These are phyloP conservation scores for Ophiocordyceps sinensis DNA, from an alignment of 2,329 filamentous ascomycete species.

Conservation along the genomic window DNA sequence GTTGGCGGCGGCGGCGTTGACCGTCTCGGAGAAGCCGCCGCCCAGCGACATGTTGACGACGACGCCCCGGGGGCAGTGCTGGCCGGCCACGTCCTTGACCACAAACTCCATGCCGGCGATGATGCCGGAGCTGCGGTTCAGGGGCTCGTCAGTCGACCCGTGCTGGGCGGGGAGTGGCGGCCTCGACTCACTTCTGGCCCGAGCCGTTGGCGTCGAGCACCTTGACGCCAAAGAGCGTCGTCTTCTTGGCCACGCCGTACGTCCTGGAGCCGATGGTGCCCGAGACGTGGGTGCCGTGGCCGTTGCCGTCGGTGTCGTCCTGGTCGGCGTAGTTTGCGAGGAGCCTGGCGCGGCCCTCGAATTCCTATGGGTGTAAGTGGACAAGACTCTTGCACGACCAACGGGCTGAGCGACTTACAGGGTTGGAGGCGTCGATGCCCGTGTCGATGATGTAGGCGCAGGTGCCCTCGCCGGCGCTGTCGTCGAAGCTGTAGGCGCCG, in stretches of 20 bases:
- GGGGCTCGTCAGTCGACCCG: no score
- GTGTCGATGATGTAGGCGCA: slow-evolving; percentile 32
- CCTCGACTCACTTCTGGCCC: slow-evolving; percentile 14
- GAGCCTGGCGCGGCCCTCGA: slow-evolving; percentile 26
- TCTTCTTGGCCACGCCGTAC: slow-evolving; percentile 32
- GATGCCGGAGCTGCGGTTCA: slow-evolving; percentile 19
- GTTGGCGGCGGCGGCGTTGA: slow-evolving; percentile 32
- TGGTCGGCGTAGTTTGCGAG: slow-evolving; percentile 22
- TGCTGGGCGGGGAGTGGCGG: not conserved
- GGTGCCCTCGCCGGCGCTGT: slow-evolving; percentile 21
- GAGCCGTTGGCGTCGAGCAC: slow-evolving; percentile 24
- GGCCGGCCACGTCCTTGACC: slow-evolving; percentile 16
- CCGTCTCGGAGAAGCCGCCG: slow-evolving; percentile 24
- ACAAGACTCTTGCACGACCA: not conserved
- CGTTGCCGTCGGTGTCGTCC: slow-evolving; percentile 24
- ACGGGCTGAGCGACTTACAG: slow-evolving; percentile 11
- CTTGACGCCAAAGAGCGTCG: slow-evolving; percentile 28
- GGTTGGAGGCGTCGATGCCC: slow-evolving; percentile 21
- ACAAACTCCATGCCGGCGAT: slow-evolving; percentile 30
- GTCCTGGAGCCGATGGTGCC: slow-evolving; percentile 27
- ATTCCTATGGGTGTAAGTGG: slow-evolving; percentile 13
- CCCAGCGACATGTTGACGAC: slow-evolving; percentile 43
- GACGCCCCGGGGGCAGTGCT: slow-evolving; percentile 24
- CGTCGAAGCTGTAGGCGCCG: slow-evolving; percentile 22
- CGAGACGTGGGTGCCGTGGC: slow-evolving; percentile 33